Evolutionary conservation across 139 green algal genomes (phyloP), one percentile per base, ranked within the genome.

Genomic region (Chlamydomonas incerta): DNA sequence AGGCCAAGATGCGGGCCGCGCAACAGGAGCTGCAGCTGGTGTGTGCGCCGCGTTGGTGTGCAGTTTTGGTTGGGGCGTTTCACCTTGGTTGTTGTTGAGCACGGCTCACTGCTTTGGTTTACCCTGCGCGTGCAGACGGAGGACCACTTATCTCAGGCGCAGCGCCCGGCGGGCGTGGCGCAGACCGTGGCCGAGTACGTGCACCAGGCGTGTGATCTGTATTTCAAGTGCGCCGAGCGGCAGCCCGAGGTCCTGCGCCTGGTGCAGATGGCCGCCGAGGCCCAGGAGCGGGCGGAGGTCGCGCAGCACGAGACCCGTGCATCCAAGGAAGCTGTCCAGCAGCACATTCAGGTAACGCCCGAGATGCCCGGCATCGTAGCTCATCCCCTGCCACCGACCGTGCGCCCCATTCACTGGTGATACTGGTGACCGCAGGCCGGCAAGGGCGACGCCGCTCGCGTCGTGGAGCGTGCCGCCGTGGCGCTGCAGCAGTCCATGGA

Each of bases 111-210:
- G n/a, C n/a, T n/a, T n/a, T n/a, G n/a, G n/a, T n/a, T n/a, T 58
- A 58, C 52, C 15, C 52, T 68, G 11, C 23, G 2, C 24, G 26
- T 29, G n/a, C 63, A 83, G 77, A 63, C 77, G 11, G 77, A 83
- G 34, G 33, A 20, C 15, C 62, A 47, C 63, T 35, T 66, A 41
- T 29, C 63, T 10, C 77, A 55, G 57, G 63, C 66, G 17, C 33
- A 4, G 29, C 67, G 57, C 14, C 52, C 77, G 5, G 63, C 63
- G 3, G 29, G 63, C 3, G 77, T 70, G 33, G 47, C 41, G 6
- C 77, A 74, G 46, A 83, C 63, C 46, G 46, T 83, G 29, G n/a
- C 63, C 4, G 77, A 83, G 77, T 83, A 83, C 63, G 63, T 50
- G 6, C 63, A 74, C 31, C 63, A 50, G 14, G 77, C 63, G 20